Evolutionary conservation across 768 basidiomycete species (phyloP), one percentile per base, ranked within the genome.

Genomic region (Termitomyces sp.): DNA sequence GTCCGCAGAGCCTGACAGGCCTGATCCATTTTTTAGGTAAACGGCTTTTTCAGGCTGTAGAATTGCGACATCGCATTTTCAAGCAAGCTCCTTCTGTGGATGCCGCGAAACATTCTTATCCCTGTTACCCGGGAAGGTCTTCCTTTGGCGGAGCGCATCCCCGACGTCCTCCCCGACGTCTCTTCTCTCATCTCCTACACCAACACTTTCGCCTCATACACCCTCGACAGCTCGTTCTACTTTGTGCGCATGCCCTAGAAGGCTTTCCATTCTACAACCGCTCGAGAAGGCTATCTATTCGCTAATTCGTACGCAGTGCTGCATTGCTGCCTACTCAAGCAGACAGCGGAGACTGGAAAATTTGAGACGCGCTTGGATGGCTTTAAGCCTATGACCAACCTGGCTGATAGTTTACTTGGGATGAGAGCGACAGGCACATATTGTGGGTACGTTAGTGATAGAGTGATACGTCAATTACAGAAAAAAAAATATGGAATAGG

Each of bases 181-280:
- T 61, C 64, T 8, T 66, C 66, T 6, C 49, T 68, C 32, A 22
- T 47, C 0, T 9, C 57, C 0, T 73, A 72, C 48, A 56, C 53
- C 51, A 69, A 71, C 46, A 47, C 67, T 45, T 74, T 73, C 56
- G 60, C 62, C 24, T 58, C 65, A 0, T 53, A 44, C 46, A 56
- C 57, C 0, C 68, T 73, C 14, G 70, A 72, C 49, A 24, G 60
- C 10, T 60, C 65, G 9, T 74, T 72, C 63, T 76, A 74, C 60
- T 68, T 67, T 53, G 62, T 74, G 45, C 68, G 74, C 10, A 75
- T 69, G 10, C 73, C 73, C 11, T 75, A 74, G 57, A 73, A 72
- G 53, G 48, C 63, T 5, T 75, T 75, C 60, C 53, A 72, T 54
- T 68, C 68, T 6, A 59, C 73, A 45, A 64, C 62, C 11, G 58